Conservation (phyloP, 1,284 basidiomycete species). For the Stereum hirsutum region DNA sequence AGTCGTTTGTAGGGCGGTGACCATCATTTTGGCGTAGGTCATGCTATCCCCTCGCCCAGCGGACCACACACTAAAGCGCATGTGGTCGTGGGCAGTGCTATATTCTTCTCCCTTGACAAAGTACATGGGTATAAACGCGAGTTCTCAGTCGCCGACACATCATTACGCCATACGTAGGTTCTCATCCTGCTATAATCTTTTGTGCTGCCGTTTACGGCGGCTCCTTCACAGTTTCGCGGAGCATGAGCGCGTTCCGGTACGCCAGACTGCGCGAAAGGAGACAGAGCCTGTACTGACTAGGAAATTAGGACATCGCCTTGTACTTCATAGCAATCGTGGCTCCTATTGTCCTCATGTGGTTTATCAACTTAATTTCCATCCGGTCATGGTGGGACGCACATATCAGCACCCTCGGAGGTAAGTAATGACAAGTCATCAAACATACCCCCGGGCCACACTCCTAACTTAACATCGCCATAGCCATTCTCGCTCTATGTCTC, state of each 20-base stretch:
- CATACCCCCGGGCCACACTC: constrained; percentile 9
- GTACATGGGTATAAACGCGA: constrained; percentile 77
- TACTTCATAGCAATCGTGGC: constrained; percentile 62
- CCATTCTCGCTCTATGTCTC: constrained; percentile 65
- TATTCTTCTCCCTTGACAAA: constrained; percentile 62
- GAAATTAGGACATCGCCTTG: constrained; percentile 40
- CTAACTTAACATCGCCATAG: constrained; percentile 25
- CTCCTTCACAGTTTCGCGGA: constrained; percentile 71
- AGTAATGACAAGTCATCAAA: constrained; percentile 37
- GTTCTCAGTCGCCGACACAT: constrained; percentile 78
- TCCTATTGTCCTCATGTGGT: constrained; percentile 59
- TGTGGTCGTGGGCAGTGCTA: constrained; percentile 41
- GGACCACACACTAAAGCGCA: not conserved
- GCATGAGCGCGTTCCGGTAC: constrained; percentile 79
- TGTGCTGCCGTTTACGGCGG: too few relatives aligned
- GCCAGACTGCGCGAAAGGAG: constrained; percentile 13
- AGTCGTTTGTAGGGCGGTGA: constrained; percentile 45
- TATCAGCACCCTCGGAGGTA: constrained; percentile 69
- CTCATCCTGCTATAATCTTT: not conserved
- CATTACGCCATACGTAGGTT: constrained; percentile 30
- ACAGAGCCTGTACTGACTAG: too few relatives aligned
- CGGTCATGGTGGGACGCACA: constrained; percentile 88
- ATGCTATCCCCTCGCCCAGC: not conserved
- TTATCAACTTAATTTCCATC: constrained; percentile 63
- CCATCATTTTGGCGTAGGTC: constrained; percentile 60